These are phyloP conservation scores for Cercophora samala DNA, from an alignment of 495 filamentous ascomycete genomes.

Conservation along the genomic window DNA sequence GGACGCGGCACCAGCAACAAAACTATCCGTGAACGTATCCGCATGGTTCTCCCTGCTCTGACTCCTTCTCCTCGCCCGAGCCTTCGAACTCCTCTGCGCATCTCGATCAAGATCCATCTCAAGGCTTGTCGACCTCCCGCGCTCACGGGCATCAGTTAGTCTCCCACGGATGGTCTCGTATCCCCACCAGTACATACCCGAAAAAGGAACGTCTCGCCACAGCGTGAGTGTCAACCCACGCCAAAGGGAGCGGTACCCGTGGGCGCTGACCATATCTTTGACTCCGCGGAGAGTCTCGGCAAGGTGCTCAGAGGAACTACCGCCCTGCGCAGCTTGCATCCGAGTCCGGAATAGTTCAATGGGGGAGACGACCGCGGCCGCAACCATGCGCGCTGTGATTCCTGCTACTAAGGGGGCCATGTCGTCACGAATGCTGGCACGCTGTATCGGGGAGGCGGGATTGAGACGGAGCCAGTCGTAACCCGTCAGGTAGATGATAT, in stretches of 20 bases:
- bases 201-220: constrained; percentile 97
- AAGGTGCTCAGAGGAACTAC: constrained; percentile 52
- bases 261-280: constrained; percentile 67
- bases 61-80: constrained; percentile 40
- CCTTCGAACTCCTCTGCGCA: neutral
- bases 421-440: constrained; percentile 52
- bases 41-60: constrained; percentile 57
- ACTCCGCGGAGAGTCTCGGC: constrained; percentile 70
- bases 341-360: constrained; percentile 95
- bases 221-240: constrained; percentile 87
- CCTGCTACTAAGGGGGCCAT: constrained; percentile 82
- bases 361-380: constrained; percentile 79
- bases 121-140: constrained; percentile 34
- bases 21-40: constrained; percentile 79
- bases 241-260: constrained; percentile 84
- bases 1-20: constrained; percentile 76
- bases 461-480: constrained; percentile 89
- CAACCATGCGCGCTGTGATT: constrained; percentile 68
- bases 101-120: constrained; percentile 21
- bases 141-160: constrained; percentile 61
- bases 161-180: constrained; percentile 76
- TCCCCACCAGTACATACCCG: constrained; percentile 95
- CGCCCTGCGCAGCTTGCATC: constrained; percentile 74
- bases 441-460: constrained; percentile 62
- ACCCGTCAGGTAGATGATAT: constrained; percentile 98